phyloP scores from a whole-genome alignment of 2,329 filamentous ascomycete genomes.

The Phoma sp. region DNA sequence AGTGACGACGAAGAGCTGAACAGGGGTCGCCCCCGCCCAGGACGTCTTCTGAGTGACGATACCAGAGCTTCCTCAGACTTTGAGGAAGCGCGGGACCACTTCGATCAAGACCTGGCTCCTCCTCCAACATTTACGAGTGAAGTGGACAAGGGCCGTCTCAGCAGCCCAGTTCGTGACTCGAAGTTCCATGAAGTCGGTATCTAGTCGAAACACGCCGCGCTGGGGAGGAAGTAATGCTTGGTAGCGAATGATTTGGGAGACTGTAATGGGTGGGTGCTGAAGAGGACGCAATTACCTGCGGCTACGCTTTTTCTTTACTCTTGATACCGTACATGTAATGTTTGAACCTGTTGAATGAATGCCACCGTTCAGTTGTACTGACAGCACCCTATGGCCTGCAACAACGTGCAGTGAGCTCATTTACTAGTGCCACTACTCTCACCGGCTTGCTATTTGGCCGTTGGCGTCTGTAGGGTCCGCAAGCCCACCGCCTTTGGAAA shows the following conservation, averaged over 20 bases:
- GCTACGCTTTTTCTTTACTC: neutral
- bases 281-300: neutral
- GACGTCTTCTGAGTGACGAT: slow-evolving; percentile 34
- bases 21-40: slow-evolving; percentile 30
- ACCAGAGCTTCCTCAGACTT: slow-evolving; percentile 52
- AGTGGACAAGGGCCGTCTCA: slow-evolving; percentile 30
- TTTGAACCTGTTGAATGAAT: neutral
- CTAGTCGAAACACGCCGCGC: slow-evolving; percentile 6
- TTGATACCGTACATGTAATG: slow-evolving; percentile 8
- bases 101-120: slow-evolving; percentile 54
- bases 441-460: neutral
- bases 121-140: slow-evolving; percentile 48
- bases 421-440: neutral
- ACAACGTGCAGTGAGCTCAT: neutral
- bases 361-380: neutral
- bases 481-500: neutral
- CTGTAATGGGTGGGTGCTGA: slow-evolving; percentile 8
- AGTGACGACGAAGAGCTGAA: slow-evolving; percentile 19
- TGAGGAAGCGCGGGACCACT: slow-evolving; percentile 60
- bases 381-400: neutral
- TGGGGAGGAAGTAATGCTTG: neutral
- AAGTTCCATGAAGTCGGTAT: slow-evolving; percentile 45
- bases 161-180: slow-evolving; percentile 43
- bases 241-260: slow-evolving; percentile 1
- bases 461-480: neutral